Percentiles rank a stretch among this genome's conserved stretches.
phyloP scores from a whole-genome alignment of 106 monocot species.

The Gastrodia elata region DNA sequence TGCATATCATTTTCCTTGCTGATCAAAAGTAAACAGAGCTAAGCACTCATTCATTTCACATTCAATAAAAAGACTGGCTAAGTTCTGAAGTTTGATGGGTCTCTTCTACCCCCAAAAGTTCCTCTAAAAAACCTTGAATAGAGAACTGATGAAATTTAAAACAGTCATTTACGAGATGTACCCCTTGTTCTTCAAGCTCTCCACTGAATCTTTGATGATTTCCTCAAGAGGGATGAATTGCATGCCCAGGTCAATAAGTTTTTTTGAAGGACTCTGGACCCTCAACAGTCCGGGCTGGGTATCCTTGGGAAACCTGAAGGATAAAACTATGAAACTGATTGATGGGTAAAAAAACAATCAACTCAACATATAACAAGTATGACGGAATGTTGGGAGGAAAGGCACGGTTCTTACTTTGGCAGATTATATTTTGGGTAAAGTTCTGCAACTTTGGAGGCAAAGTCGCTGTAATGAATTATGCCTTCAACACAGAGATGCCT shows the following conservation, averaged over 20 bases:
- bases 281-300: slow-evolving; percentile 84
- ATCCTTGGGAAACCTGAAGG: slow-evolving; percentile 55
- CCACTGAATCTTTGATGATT: slow-evolving; percentile 72
- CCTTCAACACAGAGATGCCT: slow-evolving; percentile 76
- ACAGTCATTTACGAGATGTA: slow-evolving; percentile 45
- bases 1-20: no score
- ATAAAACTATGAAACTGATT: background rate
- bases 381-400: background rate
- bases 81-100: no score
- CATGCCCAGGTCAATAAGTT: slow-evolving; percentile 71
- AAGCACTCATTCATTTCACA: no score
- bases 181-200: slow-evolving; percentile 71
- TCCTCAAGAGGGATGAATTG: slow-evolving; percentile 61
- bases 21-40: no score
- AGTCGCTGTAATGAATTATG: slow-evolving; percentile 71
- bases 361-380: background rate
- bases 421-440: slow-evolving; percentile 82
- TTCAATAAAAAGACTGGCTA: no score
- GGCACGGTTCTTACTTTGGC: slow-evolving; percentile 33
- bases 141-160: no score
- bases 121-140: no score
- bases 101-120: no score
- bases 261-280: slow-evolving; percentile 56
- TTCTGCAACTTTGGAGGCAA: slow-evolving; percentile 70
- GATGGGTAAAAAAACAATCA: background rate